A percentile compares a stretch with the other conserved stretches of the same genome.
phyloP scores from a whole-genome alignment of 2,329 filamentous ascomycete genomes.

The Biscogniauxia mediterranea region DNA sequence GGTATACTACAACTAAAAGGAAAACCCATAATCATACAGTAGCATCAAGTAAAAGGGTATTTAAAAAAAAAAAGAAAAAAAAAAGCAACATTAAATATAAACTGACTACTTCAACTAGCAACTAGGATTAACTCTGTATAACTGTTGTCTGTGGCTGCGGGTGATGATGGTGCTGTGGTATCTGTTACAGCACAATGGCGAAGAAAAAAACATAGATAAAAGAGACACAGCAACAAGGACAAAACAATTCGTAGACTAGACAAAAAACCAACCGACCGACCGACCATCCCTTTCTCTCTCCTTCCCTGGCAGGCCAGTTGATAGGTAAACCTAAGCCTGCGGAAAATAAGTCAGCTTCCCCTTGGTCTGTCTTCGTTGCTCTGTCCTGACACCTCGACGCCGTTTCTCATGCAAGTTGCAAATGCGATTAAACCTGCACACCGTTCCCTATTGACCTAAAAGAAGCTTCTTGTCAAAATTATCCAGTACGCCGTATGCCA shows the following conservation, averaged over 20 bases:
- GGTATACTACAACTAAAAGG: too few species aligned
- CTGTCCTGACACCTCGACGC: neutral
- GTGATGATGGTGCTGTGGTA: neutral
- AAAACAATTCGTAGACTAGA: neutral
- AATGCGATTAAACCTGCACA: neutral
- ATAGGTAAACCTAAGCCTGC: neutral
- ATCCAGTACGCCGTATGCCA: neutral
- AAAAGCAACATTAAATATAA: too few species aligned
- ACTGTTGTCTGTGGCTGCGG: neutral
- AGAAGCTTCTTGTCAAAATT: neutral
- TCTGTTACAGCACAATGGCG: neutral
- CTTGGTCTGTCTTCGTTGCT: neutral
- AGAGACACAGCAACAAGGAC: neutral
- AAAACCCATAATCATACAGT: too few species aligned
- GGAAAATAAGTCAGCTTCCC: neutral
- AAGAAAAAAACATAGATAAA: neutral
- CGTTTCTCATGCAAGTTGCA: neutral
- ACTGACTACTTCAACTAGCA: neutral
- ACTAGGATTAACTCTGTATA: neutral
- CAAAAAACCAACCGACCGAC: neutral
- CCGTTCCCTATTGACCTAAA: neutral
- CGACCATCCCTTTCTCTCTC: neutral
- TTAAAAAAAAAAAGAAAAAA: too few species aligned
- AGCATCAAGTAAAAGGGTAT: too few species aligned
- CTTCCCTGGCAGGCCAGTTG: neutral